Evolutionary conservation across 1,139 yeast genomes (phyloP).

Genomic region (Saccharomycopsis hybrid): DNA sequence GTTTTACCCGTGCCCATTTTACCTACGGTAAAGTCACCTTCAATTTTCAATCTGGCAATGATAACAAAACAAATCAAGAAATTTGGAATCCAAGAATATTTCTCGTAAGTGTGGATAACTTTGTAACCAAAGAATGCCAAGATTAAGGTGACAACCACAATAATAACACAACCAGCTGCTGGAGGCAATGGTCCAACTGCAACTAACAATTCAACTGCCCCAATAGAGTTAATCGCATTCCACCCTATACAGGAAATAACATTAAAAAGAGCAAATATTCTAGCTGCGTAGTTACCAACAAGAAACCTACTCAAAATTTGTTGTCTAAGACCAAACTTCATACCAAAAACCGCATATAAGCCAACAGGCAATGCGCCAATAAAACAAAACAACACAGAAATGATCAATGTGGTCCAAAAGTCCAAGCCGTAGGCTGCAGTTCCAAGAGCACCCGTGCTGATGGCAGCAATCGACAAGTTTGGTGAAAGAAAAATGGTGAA

Average conservation of each 20-base stretch:
- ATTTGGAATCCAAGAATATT: constrained; percentile 73
- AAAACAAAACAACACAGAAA: constrained; percentile 28
- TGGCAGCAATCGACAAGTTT: constrained; percentile 31
- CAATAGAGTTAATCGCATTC: constrained; percentile 34
- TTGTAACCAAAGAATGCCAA: constrained; percentile 69
- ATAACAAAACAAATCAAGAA: constrained; percentile 53
- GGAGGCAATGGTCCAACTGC: constrained; percentile 56
- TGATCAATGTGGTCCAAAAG: constrained; percentile 33
- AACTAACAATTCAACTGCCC: constrained; percentile 31
- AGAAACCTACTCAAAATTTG: constrained; percentile 32
- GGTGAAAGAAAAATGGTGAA: constrained; percentile 32
- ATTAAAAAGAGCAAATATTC: constrained; percentile 32
- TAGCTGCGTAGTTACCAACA: constrained; percentile 32
- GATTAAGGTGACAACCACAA: constrained; percentile 50
- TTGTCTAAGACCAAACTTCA: constrained; percentile 33
- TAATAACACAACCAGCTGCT: constrained; percentile 71
- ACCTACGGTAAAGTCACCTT: constrained; percentile 45
- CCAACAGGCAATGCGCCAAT: constrained; percentile 33
- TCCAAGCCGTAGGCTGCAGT: constrained; percentile 30
- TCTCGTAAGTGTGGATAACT: constrained; percentile 63
- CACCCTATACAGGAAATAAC: constrained; percentile 34
- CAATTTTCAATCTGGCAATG: constrained; percentile 58
- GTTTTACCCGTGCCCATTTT: constrained; percentile 40
- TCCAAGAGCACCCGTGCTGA: constrained; percentile 32
- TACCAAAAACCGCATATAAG: constrained; percentile 31